Evolutionary conservation across 129 eudicot species (phyloP).

Genomic region (Sambucus nigra): DNA sequence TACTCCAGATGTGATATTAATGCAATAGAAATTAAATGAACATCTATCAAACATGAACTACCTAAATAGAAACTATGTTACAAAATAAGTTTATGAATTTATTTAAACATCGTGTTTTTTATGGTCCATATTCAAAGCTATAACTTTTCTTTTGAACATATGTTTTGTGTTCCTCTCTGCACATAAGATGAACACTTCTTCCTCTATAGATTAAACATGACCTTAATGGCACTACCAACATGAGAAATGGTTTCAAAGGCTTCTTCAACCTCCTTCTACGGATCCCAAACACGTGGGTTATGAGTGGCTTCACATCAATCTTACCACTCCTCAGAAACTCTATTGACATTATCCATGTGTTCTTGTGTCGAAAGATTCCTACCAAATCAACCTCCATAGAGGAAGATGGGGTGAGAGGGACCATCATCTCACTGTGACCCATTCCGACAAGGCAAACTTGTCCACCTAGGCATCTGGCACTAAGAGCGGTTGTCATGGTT

Average conservation of each 20-base stretch:
- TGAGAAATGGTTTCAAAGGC: conserved; percentile 60
- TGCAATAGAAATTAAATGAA: no score
- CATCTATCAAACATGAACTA: no score
- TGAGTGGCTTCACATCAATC: conserved; percentile 73
- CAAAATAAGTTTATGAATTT: no score
- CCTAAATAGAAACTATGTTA: no score
- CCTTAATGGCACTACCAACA: conserved; percentile 70
- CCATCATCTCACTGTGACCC: conserved; percentile 64
- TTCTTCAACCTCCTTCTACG: conserved; percentile 61
- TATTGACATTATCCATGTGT: conserved; percentile 64
- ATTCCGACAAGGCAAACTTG: conserved; percentile 65
- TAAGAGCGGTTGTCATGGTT: conserved; percentile 58
- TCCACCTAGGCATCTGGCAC: conserved; percentile 54
- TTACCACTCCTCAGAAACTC: conserved; percentile 57
- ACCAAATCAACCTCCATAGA: conserved; percentile 75
- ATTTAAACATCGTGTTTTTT: no score
- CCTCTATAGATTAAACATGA: conserved; percentile 50
- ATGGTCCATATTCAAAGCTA: no score
- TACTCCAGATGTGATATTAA: no score
- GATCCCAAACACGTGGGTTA: conserved; percentile 63
- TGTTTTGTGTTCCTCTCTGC: no score
- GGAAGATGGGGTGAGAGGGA: conserved; percentile 66
- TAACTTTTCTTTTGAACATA: no score
- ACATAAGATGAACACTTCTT: not conserved
- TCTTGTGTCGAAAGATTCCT: conserved; percentile 64